Percentiles rank a stretch among this genome's conserved stretches.
Evolutionary conservation across 306 rosid genomes (phyloP).

Genomic region (apple (Malus domestica)): ASM211411v1 NC_041793.1:6989501-6990000

Average conservation of each 20-base stretch:
- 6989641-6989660: conserved; percentile 23
- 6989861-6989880: conserved; percentile 13
- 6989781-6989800: conserved; percentile 42
- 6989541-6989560: conserved; percentile 39
- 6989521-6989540: conserved; percentile 32
- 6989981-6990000: conserved; percentile 72
- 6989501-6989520: conserved; percentile 36
- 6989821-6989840: conserved; percentile 51
- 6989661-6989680: background rate
- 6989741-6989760: conserved; percentile 43
- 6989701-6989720: conserved; percentile 3
- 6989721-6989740: background rate
- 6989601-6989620: conserved; percentile 40
- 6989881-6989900: conserved; percentile 46
- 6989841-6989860: conserved; percentile 83
- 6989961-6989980: conserved; percentile 39
- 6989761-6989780: conserved; percentile 47
- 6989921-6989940: conserved; percentile 58
- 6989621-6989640: conserved; percentile 38
- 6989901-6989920: conserved; percentile 61
- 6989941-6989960: conserved; percentile 55
- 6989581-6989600: conserved; percentile 28
- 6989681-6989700: background rate
- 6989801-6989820: conserved; percentile 26
- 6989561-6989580: conserved; percentile 34